Base-by-base conservation (phyloP, 805 yeast genomes). In the Naumovozyma baii region DNA sequence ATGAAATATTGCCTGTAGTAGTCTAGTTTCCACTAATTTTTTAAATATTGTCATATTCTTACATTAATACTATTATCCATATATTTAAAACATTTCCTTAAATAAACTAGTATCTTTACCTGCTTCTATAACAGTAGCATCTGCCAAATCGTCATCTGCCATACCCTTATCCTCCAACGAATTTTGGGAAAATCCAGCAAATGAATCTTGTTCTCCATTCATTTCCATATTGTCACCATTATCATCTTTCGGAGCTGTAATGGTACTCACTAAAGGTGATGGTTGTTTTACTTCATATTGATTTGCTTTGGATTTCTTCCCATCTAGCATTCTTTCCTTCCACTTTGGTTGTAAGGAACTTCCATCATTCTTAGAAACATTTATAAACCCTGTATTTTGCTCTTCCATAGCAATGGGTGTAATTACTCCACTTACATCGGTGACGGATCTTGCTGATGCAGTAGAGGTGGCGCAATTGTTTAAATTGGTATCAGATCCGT, bases 161-260 rank as follows among this genome's bases (percentile, higher is more conserved):
- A 36, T 38, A 41, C 17, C 39, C 38, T 19, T 44, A 40, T n/a
- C 41, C 52, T 22, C 41, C 33, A 43, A 34, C 3, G 48, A 39
- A 4, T 46, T 50, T 34, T 51, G 54, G 12, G 50, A 49, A 28
- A 48, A 51, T 13, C 51, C 51, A 34, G 50, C 48, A 36, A 48
- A 49, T 5, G 42, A 15, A 40, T 43, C 37, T 25, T 40, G 14
- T n/a, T 31, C 37, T 14, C 29, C 33, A n/a, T 34, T 39, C 16
- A 30, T 34, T 29, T 26, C 17, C 3, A n/a, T 31, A 39, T 38
- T 26, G 16, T 33, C 37, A n/a, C 18, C 37, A 18, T 20, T 42
- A 14, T 34, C 34, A 16, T 31, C 34, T 12, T 30, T 22, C 26
- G 10, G 7, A 22, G 26, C 26, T 3, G 8, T 4, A 8, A 14